phyloP scores from a whole-genome alignment of 768 basidiomycete species.

The Trametes punicea region DNA sequence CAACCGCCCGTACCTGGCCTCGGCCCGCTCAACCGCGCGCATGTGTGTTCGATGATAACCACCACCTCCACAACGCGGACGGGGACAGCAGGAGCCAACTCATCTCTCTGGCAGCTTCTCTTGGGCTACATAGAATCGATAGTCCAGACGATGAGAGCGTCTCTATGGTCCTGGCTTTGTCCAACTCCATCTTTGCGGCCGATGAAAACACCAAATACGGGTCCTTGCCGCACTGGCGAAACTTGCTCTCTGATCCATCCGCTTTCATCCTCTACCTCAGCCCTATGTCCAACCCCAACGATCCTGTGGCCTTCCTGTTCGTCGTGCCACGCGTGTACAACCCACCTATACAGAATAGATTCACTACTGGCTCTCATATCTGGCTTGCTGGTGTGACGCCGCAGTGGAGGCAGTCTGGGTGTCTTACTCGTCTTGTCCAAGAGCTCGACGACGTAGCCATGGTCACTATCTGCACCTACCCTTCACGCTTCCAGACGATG shows the following conservation, averaged over 20 bases:
- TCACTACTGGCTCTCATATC: slow-evolving; percentile 17
- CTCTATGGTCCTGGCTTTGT: slow-evolving; percentile 16
- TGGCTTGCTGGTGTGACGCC: slow-evolving; percentile 27
- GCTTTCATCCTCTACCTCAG: slow-evolving; percentile 23
- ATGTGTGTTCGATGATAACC: neutral
- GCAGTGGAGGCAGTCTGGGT: slow-evolving; percentile 20
- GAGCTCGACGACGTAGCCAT: neutral
- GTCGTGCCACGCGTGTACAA: slow-evolving; percentile 17
- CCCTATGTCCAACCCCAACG: neutral
- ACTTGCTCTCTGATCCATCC: slow-evolving; percentile 11
- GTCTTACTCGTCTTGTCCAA: slow-evolving; percentile 21
- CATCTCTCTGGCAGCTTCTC: neutral
- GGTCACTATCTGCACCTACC: slow-evolving; percentile 25
- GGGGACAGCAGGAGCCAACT: neutral
- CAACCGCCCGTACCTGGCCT: neutral
- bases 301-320: slow-evolving; percentile 23
- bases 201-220: slow-evolving; percentile 24
- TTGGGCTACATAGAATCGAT: neutral
- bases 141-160: slow-evolving; percentile 4
- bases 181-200: slow-evolving; percentile 24
- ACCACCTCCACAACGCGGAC: neutral
- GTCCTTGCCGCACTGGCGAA: slow-evolving; percentile 20
- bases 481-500: slow-evolving; percentile 23
- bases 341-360: slow-evolving; percentile 16
- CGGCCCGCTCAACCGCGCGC: neutral